Conservation (phyloP, 805 yeast species). For the Komagataella phaffii region DNA sequence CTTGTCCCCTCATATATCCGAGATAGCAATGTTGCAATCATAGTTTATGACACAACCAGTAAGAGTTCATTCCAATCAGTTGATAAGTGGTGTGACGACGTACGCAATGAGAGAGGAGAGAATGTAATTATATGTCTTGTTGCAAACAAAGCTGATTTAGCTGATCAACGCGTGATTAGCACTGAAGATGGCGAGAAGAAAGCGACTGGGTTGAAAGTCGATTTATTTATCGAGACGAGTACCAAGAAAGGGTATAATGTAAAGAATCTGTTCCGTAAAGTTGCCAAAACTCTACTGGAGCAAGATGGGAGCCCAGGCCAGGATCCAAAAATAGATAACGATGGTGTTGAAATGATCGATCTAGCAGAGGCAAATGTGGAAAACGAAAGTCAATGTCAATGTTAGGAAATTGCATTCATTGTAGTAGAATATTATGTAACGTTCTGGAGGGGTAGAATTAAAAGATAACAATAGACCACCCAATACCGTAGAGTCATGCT, state of each 20-base stretch:
- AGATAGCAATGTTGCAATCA: constrained; percentile 94
- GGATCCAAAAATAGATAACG: constrained; percentile 20
- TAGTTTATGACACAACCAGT: constrained; percentile 87
- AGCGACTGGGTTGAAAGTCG: constrained; percentile 59
- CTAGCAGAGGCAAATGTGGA: background rate
- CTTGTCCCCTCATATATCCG: constrained; percentile 92
- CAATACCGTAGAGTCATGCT: too few relatives aligned
- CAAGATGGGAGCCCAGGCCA: constrained; percentile 20
- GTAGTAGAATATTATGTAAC: background rate
- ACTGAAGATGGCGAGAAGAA: constrained; percentile 75
- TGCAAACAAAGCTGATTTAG: constrained; percentile 82
- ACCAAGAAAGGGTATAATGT: constrained; percentile 94
- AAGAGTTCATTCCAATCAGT: constrained; percentile 75
- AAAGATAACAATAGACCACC: background rate
- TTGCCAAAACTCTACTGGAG: constrained; percentile 86
- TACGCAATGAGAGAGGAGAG: constrained; percentile 79
- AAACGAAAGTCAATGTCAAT: constrained; percentile 1
- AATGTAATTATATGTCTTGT: constrained; percentile 84
- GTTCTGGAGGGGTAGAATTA: background rate
- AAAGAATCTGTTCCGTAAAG: constrained; percentile 74
- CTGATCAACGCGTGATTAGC: constrained; percentile 70
- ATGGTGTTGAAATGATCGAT: constrained; percentile 3
- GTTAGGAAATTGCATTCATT: background rate
- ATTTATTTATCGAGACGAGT: constrained; percentile 81
- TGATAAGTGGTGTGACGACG: constrained; percentile 90